Percentiles rank a stretch among this genome's conserved stretches.
Evolutionary conservation across 1,139 yeast genomes (phyloP).

Genomic region (Magnusiomyces fungicola): DNA sequence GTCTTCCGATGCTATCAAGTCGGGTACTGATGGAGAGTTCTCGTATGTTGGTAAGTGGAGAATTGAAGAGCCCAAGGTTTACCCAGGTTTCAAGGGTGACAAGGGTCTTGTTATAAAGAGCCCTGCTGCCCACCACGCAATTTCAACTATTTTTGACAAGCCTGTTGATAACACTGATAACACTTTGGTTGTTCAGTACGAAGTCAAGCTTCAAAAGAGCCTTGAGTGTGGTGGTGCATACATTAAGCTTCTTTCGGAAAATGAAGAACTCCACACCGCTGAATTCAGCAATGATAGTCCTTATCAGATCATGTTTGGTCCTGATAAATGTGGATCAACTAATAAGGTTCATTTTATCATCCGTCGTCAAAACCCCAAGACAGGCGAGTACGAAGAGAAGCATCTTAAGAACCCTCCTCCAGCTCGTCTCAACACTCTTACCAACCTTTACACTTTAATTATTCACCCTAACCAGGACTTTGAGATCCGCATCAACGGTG

Average conservation of each 20-base stretch:
- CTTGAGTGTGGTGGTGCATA: slow-evolving; percentile 86
- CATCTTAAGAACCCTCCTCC: slow-evolving; percentile 60
- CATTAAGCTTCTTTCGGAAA: slow-evolving; percentile 59
- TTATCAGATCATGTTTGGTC: slow-evolving; percentile 88
- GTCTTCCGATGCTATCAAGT: slow-evolving; percentile 50
- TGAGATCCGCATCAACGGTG: slow-evolving; percentile 79
- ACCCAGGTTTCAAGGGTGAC: slow-evolving; percentile 57
- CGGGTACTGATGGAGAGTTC: slow-evolving; percentile 40
- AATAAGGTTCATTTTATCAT: slow-evolving; percentile 75
- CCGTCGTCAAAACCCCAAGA: slow-evolving; percentile 47
- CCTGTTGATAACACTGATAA: slow-evolving; percentile 51
- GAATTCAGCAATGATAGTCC: slow-evolving; percentile 58
- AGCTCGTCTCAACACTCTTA: slow-evolving; percentile 48
- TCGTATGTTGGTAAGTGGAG: slow-evolving; percentile 69
- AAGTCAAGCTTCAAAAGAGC: slow-evolving; percentile 72
- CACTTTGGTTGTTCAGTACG: slow-evolving; percentile 79
- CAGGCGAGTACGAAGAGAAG: slow-evolving; percentile 60
- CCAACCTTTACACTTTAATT: slow-evolving; percentile 69
- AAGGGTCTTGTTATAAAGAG: slow-evolving; percentile 68
- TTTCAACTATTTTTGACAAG: slow-evolving; percentile 49
- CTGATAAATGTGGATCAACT: slow-evolving; percentile 78
- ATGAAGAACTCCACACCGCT: slow-evolving; percentile 38
- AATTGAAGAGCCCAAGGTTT: slow-evolving; percentile 49
- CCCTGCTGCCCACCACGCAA: slow-evolving; percentile 75
- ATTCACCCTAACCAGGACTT: slow-evolving; percentile 56